Conservation (phyloP, 805 yeast genomes). For the Metschnikowia anglica region DNA sequence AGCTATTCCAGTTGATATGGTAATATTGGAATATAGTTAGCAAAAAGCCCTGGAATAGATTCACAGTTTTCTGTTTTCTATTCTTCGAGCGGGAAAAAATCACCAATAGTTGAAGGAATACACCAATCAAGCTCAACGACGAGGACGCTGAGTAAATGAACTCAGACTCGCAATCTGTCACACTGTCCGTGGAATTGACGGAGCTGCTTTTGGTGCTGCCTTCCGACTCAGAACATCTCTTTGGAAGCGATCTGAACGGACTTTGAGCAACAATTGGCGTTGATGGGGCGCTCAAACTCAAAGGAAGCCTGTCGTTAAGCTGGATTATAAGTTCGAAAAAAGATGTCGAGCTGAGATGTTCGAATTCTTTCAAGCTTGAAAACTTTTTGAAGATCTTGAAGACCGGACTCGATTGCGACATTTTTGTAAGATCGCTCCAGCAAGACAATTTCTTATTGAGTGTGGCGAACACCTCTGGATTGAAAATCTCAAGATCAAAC, state of each 20-base stretch:
- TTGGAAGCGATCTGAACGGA: conserved; percentile 11
- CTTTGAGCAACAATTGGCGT: conserved; percentile 33
- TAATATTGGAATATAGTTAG: conserved; percentile 37
- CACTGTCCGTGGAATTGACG: conserved; percentile 9
- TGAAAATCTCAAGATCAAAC: conserved; percentile 33
- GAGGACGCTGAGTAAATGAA: conserved; percentile 24
- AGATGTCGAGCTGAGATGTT: conserved; percentile 27
- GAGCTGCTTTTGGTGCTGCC: conserved; percentile 1
- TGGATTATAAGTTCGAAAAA: conserved; percentile 38
- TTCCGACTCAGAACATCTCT: conserved; percentile 12
- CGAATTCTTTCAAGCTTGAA: conserved; percentile 32
- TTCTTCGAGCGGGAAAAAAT: conserved; percentile 38
- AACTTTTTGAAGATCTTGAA: conserved; percentile 26
- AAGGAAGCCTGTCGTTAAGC: conserved; percentile 42
- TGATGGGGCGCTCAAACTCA: conserved; percentile 45
- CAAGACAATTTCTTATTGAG: conserved; percentile 27
- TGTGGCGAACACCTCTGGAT: conserved; percentile 26
- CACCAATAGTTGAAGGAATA: conserved; percentile 35
- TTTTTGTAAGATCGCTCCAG: conserved; percentile 29
- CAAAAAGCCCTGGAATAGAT: conserved; percentile 33
- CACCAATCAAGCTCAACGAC: conserved; percentile 30
- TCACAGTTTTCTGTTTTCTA: conserved; percentile 29
- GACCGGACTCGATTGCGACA: conserved; percentile 22
- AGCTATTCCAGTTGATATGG: conserved; percentile 43
- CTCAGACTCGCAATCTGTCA: not conserved